phyloP scores from a whole-genome alignment of 1,284 basidiomycete species.

The Vanrija sp. region DNA sequence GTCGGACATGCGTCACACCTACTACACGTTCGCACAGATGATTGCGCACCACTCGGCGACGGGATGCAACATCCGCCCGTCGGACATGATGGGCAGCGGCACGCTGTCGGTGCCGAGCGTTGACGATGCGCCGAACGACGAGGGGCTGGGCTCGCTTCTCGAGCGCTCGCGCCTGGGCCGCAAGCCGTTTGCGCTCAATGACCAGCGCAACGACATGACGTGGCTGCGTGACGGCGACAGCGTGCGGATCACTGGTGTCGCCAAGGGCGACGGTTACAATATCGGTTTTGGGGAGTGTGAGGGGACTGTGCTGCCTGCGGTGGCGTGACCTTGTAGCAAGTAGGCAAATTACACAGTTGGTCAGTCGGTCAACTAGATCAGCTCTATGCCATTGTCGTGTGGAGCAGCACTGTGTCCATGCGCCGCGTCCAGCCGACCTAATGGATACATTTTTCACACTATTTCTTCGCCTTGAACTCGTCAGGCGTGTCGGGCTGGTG shows the following conservation, averaged over 20 bases:
- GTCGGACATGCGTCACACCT: not conserved
- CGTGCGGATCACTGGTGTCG: not conserved
- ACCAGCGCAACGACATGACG: not conserved
- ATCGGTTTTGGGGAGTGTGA: not conserved
- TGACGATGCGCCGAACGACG: slow-evolving; percentile 1
- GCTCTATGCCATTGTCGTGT: too few relatives aligned
- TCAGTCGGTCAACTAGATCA: too few relatives aligned
- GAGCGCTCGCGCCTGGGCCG: slow-evolving; percentile 5
- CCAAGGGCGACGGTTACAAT: not conserved
- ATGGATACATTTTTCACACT: not conserved
- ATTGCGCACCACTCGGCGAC: slow-evolving; percentile 19
- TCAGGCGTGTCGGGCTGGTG: slow-evolving; percentile 22
- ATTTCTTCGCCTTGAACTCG: slow-evolving; percentile 5
- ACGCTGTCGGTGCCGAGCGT: slow-evolving; percentile 11
- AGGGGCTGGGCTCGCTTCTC: slow-evolving; percentile 5
- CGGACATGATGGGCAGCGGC: slow-evolving; percentile 22
- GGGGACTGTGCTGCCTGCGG: not conserved
- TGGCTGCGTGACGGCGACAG: not conserved
- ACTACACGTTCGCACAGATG: slow-evolving; percentile 6
- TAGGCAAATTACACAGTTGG: too few relatives aligned
- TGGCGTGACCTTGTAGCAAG: too few relatives aligned
- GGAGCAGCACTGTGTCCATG: too few relatives aligned
- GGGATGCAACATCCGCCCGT: slow-evolving; percentile 14
- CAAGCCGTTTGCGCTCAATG: not conserved
- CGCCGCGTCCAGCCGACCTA: too few relatives aligned